A percentile compares a stretch with the other conserved stretches of the same genome.
Evolutionary conservation across 225 moss, liverwort and hornwort species (phyloP).

Genomic region (Neckera pumila): DNA sequence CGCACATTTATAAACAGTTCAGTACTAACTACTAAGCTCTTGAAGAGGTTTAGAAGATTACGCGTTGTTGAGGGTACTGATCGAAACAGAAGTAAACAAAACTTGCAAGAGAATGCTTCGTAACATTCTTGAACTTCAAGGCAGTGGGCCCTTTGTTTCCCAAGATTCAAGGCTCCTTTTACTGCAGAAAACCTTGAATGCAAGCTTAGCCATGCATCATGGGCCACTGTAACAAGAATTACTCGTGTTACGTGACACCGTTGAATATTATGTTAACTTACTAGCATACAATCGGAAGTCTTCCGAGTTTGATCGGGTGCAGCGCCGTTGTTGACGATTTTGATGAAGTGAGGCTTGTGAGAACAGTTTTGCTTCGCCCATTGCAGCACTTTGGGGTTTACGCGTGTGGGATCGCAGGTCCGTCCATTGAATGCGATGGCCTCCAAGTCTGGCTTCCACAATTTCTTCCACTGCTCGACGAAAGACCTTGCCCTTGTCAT

Average conservation of each 20-base stretch:
- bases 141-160: neutral
- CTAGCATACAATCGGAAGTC: neutral
- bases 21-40: neutral
- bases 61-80: neutral
- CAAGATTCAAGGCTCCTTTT: neutral
- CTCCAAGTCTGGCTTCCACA: constrained; percentile 11
- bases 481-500: neutral
- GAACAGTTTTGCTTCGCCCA: neutral
- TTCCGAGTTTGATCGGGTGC: neutral
- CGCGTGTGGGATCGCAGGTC: constrained; percentile 3
- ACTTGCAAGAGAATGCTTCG: neutral
- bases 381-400: constrained; percentile 4
- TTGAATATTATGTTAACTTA: neutral
- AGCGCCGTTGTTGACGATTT: neutral
- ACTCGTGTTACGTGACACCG: neutral
- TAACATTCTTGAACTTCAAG: neutral
- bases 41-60: neutral
- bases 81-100: neutral
- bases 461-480: constrained; percentile 2
- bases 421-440: constrained; percentile 8
- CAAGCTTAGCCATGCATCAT: neutral
- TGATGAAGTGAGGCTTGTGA: constrained; percentile 11
- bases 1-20: neutral
- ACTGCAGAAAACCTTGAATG: neutral
- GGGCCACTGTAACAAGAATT: neutral